phyloP scores from a whole-genome alignment of 2,329 filamentous ascomycete species.

The Aspergillus oerlinghausenensis region DNA sequence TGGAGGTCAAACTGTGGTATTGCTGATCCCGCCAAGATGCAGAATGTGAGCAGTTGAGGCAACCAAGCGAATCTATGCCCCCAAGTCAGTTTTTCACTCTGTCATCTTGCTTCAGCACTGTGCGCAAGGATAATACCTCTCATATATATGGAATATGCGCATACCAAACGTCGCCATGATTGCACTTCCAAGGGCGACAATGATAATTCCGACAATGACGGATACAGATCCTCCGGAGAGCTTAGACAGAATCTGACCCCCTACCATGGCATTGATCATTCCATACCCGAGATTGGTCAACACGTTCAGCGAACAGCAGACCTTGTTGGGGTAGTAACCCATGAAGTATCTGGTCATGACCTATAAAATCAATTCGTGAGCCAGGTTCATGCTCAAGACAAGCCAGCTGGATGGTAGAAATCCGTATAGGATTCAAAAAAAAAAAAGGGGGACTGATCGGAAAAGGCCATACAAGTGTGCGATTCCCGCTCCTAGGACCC shows the following conservation, averaged over 20 bases:
- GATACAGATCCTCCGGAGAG: constrained; percentile 36
- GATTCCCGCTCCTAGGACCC: constrained; percentile 39
- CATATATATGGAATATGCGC: constrained; percentile 41
- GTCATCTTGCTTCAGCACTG: background rate
- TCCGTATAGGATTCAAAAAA: background rate
- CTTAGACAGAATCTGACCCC: constrained; percentile 42
- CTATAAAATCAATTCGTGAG: constrained; percentile 17
- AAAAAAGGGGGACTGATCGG: background rate
- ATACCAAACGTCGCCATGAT: constrained; percentile 39
- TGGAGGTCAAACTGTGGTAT: constrained; percentile 31
- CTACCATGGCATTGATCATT: constrained; percentile 41
- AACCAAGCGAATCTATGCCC: constrained; percentile 34
- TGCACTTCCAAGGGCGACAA: constrained; percentile 33
- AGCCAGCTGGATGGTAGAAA: background rate
- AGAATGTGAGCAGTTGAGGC: constrained; percentile 39
- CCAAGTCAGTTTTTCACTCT: background rate
- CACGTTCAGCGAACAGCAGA: constrained; percentile 38
- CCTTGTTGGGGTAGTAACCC: constrained; percentile 41
- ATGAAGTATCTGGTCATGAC: constrained; percentile 40
- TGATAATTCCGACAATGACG: constrained; percentile 36
- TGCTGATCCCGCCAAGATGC: constrained; percentile 38
- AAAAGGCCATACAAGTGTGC: constrained; percentile 34
- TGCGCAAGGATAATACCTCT: constrained; percentile 27
- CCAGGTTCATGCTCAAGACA: background rate
- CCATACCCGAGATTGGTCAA: constrained; percentile 42